These are phyloP conservation scores for Boletus speciosus DNA, from an alignment of 768 basidiomycete species.

Conservation along the genomic window DNA sequence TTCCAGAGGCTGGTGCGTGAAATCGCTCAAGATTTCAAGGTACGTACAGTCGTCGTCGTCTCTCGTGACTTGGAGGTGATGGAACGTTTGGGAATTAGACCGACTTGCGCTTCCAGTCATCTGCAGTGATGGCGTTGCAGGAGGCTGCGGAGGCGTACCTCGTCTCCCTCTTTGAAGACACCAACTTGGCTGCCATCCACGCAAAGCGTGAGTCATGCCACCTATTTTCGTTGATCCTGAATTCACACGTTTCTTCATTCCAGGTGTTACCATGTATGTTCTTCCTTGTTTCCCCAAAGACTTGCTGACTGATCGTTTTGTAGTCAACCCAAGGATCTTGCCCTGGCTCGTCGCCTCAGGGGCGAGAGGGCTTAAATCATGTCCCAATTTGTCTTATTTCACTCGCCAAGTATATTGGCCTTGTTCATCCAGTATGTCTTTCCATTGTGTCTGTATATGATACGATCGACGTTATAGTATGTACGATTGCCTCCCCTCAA, in stretches of 20 bases:
- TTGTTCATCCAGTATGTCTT: conserved; percentile 16
- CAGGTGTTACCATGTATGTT: conserved; percentile 57
- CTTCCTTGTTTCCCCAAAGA: background rate
- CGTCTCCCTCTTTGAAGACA: conserved; percentile 83
- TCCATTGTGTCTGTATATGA: conserved; percentile 20
- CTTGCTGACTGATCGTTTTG: conserved; percentile 18
- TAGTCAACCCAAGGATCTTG: conserved; percentile 87
- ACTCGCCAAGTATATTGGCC: background rate
- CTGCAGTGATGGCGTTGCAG: conserved; percentile 90
- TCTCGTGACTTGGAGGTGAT: background rate
- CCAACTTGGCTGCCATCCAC: conserved; percentile 88
- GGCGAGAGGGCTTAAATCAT: conserved; percentile 71
- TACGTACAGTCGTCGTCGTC: conserved; percentile 27
- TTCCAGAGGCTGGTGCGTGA: conserved; percentile 98
- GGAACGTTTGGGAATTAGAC: conserved; percentile 44
- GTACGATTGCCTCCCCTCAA: conserved; percentile 21
- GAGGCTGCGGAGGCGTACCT: conserved; percentile 91
- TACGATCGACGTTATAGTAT: conserved; percentile 28
- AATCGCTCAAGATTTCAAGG: conserved; percentile 97
- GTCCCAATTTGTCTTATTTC: background rate
- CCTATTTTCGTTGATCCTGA: background rate
- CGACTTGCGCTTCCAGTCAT: conserved; percentile 93
- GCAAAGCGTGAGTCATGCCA: conserved; percentile 58
- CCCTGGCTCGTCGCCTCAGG: conserved; percentile 80
- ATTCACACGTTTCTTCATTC: conserved; percentile 12